phyloP scores from a whole-genome alignment of 2,329 filamentous ascomycete species.

The Phialocephala subalpina region DNA sequence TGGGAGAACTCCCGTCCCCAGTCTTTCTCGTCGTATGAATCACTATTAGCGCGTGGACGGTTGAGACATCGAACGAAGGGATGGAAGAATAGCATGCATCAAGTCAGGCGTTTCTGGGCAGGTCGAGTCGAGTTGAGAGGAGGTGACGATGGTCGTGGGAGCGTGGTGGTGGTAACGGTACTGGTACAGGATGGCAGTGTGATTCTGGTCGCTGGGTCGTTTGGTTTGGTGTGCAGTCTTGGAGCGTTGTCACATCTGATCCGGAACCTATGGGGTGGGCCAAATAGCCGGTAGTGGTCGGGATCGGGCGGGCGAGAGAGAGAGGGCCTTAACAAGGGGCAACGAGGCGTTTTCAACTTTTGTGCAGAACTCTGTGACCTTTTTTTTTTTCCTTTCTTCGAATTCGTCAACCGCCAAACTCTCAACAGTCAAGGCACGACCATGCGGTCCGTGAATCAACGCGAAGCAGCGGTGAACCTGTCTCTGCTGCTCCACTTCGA shows the following conservation, averaged over 20 bases:
- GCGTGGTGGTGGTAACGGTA: neutral
- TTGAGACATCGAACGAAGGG: slow-evolving; percentile 12
- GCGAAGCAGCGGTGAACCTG: slow-evolving; percentile 8
- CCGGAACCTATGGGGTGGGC: neutral
- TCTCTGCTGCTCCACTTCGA: neutral
- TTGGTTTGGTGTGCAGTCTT: neutral
- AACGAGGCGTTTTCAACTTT: neutral
- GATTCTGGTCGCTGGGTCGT: neutral
- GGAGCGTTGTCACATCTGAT: slow-evolving; percentile 1
- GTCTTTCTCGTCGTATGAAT: slow-evolving; percentile 6
- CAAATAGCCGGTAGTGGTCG: slow-evolving; percentile 5
- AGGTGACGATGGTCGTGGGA: neutral
- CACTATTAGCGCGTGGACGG: slow-evolving; percentile 16
- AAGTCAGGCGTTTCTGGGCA: neutral
- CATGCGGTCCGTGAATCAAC: neutral
- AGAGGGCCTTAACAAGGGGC: neutral
- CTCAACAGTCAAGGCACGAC: neutral
- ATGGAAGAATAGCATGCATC: slow-evolving; percentile 6
- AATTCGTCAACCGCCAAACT: too few species aligned
- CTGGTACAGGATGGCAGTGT: neutral
- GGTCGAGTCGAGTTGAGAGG: neutral
- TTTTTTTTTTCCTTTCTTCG: neutral
- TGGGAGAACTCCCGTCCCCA: slow-evolving; percentile 17
- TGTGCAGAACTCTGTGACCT: neutral
- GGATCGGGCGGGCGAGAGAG: neutral